phyloP scores from a whole-genome alignment of 768 basidiomycete species.

The Ramaria sp. region DNA sequence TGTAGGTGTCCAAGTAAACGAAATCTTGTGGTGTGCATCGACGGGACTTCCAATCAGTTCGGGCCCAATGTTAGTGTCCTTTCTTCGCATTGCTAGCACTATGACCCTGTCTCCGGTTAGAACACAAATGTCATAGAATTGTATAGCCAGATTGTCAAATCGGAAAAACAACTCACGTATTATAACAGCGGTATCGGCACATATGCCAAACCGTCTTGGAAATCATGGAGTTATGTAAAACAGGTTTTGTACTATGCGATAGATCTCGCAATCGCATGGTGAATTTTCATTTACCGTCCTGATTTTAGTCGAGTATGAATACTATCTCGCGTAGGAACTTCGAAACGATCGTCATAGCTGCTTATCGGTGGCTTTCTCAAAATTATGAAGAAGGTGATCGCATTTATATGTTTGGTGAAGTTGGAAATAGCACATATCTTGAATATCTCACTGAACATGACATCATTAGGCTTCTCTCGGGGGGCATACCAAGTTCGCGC shows the following conservation, averaged over 20 bases:
- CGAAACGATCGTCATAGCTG: conserved; percentile 23
- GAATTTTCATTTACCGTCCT: background rate
- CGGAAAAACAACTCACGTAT: conserved; percentile 25
- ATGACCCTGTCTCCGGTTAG: too few species aligned
- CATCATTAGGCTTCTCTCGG: conserved; percentile 31
- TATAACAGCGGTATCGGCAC: conserved; percentile 21
- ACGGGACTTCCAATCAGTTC: conserved; percentile 23
- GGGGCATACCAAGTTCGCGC: conserved; percentile 36
- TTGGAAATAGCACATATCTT: background rate
- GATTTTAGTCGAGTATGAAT: background rate
- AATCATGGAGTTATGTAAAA: conserved; percentile 12
- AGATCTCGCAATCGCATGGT: conserved; percentile 30
- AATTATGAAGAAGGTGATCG: conserved; percentile 26
- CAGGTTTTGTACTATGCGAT: conserved; percentile 18
- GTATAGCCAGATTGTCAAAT: conserved; percentile 14
- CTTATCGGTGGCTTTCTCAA: conserved; percentile 32
- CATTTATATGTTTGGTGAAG: conserved; percentile 32
- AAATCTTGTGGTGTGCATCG: conserved; percentile 11
- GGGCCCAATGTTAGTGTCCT: conserved; percentile 3
- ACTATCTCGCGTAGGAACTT: conserved; percentile 21
- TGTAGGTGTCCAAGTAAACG: background rate
- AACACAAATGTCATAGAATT: too few species aligned
- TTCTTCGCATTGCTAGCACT: background rate
- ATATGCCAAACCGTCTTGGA: background rate
- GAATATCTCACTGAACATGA: background rate